Evolutionary conservation across 2,329 filamentous ascomycete genomes (phyloP).

Genomic region (Ramularia collo-cygni): DNA sequence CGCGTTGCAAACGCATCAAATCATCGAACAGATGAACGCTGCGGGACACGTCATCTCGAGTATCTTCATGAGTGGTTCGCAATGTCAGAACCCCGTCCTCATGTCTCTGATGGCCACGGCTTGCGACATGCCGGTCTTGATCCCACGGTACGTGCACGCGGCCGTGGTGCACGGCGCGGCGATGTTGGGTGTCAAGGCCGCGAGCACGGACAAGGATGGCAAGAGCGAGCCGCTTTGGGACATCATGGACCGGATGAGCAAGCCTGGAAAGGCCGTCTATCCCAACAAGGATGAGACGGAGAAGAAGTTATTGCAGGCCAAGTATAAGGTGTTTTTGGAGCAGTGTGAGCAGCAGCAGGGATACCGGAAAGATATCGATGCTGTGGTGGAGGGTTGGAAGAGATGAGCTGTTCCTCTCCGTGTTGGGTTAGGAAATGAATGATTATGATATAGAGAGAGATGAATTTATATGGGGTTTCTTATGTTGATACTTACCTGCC

Average conservation of each 20-base stretch:
- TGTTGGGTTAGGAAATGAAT: too few relatives aligned
- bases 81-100: conserved; percentile 90
- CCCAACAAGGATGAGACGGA: conserved; percentile 66
- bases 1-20: conserved; percentile 91
- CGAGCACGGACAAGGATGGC: conserved; percentile 68
- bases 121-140: conserved; percentile 86
- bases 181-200: conserved; percentile 97
- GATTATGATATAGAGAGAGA: too few relatives aligned
- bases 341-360: conserved; percentile 79
- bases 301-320: conserved; percentile 73
- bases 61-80: conserved; percentile 98
- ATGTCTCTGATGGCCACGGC: conserved; percentile 88
- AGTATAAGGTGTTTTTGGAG: conserved; percentile 94
- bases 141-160: conserved; percentile 88
- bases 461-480: too few relatives aligned
- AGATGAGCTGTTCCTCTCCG: too few relatives aligned
- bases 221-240: conserved; percentile 84
- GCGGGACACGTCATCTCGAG: conserved; percentile 80
- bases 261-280: conserved; percentile 76
- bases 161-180: conserved; percentile 97
- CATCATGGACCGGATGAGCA: conserved; percentile 97
- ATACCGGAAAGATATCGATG: conserved; percentile 74
- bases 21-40: conserved; percentile 87
- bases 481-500: too few relatives aligned
- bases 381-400: conserved; percentile 34